Percentiles rank a stretch among this genome's conserved stretches.
Conservation (phyloP, 176 grass and related monocot genomes). For the Metroxylon sagu region DNA sequence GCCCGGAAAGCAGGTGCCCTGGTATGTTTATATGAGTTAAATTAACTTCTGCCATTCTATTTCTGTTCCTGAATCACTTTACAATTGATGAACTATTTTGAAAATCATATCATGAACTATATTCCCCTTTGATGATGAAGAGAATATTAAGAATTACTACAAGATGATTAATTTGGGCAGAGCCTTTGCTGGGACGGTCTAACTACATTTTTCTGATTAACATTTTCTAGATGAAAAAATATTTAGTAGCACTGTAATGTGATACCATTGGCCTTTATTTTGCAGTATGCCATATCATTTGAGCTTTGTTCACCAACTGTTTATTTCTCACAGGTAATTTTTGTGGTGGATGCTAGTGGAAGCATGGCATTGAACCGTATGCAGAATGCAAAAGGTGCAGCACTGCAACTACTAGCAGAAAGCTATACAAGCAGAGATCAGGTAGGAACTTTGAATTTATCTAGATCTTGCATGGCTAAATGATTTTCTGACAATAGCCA, state of each 20-base stretch:
- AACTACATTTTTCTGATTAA: too few relatives aligned
- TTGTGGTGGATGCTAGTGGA: slow-evolving; percentile 97
- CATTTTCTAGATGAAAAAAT: too few relatives aligned
- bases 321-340: slow-evolving; percentile 65
- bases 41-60: not conserved
- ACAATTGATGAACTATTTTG: slow-evolving; percentile 2
- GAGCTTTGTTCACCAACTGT: not conserved
- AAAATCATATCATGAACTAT: not conserved
- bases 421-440: slow-evolving; percentile 99
- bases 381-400: slow-evolving; percentile 98
- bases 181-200: too few relatives aligned
- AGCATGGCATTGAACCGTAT: slow-evolving; percentile 99
- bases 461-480: too few relatives aligned
- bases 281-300: too few relatives aligned
- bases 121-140: not conserved
- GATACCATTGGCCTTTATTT: too few relatives aligned
- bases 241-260: too few relatives aligned
- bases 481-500: too few relatives aligned
- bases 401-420: slow-evolving; percentile 89
- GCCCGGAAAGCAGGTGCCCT: slow-evolving; percentile 97
- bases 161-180: too few relatives aligned
- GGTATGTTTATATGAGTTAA: slow-evolving; percentile 29
- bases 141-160: too few relatives aligned
- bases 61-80: slow-evolving; percentile 1
- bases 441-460: slow-evolving; percentile 20